Percentiles rank a stretch among this genome's conserved stretches.
Evolutionary conservation across 345 rosid genomes (phyloP).

Genomic region (Syzygium oleosum): DNA sequence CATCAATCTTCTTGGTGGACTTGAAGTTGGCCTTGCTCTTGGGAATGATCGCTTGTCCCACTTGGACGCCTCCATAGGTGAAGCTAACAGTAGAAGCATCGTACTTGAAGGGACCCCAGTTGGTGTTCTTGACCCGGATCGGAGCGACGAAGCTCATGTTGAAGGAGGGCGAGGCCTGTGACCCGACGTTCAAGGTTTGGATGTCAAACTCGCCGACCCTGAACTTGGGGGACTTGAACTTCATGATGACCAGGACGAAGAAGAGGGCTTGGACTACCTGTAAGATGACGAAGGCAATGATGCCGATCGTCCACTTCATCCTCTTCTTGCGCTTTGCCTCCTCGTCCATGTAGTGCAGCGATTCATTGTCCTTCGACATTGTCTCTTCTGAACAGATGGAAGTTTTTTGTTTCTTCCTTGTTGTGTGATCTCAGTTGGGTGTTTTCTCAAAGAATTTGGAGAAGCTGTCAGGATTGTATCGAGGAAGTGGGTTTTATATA

Average conservation of each 20-base stretch:
- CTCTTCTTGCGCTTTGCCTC: conserved; percentile 9
- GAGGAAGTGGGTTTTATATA: not conserved
- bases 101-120: conserved; percentile 9
- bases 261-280: conserved; percentile 10
- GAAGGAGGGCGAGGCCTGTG: not conserved
- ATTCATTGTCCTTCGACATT: not conserved
- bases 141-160: not conserved
- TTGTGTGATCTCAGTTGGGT: not conserved
- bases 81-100: not conserved
- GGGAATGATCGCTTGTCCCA: not conserved
- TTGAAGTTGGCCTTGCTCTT: conserved; percentile 5
- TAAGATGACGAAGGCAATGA: conserved; percentile 11
- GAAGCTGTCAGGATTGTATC: not conserved
- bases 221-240: conserved; percentile 18
- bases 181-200: not conserved
- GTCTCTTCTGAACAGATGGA: not conserved
- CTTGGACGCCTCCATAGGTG: not conserved
- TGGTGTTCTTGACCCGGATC: conserved; percentile 10
- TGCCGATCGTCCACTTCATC: conserved; percentile 6
- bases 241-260: conserved; percentile 8
- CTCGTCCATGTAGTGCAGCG: not conserved
- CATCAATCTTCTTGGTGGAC: conserved; percentile 2
- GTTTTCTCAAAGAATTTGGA: not conserved
- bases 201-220: not conserved
- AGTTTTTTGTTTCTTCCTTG: not conserved